Conservation (phyloP, 371 early-diverging fungal genomes). For the Funneliformis caledonium region DNA sequence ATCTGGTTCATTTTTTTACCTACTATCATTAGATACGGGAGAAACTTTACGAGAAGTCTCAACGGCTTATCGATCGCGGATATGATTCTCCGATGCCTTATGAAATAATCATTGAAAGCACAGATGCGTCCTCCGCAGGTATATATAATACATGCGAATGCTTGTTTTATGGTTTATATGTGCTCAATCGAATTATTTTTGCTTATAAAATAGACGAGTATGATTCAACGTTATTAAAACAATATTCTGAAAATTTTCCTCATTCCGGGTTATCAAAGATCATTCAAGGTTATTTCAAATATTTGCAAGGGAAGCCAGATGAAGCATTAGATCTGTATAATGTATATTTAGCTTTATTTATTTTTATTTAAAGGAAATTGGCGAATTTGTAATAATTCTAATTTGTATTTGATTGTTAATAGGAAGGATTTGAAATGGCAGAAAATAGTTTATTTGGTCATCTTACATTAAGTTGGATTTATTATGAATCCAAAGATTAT, state of each 20-base stretch:
- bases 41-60: slow-evolving; percentile 49
- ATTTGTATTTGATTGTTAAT: not conserved
- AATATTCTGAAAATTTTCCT: slow-evolving; percentile 54
- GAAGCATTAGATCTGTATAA: slow-evolving; percentile 53
- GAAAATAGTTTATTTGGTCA: slow-evolving; percentile 58
- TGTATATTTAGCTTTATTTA: not conserved
- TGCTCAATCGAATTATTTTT: not conserved
- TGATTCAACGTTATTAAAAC: slow-evolving; percentile 51
- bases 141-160: slow-evolving; percentile 28
- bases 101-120: slow-evolving; percentile 56
- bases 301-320: slow-evolving; percentile 49
- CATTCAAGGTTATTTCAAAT: slow-evolving; percentile 54
- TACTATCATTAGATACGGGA: slow-evolving; percentile 47
- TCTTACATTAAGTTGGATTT: slow-evolving; percentile 59
- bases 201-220: slow-evolving; percentile 51
- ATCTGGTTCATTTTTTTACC: slow-evolving; percentile 38
- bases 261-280: slow-evolving; percentile 58
- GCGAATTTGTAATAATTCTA: not conserved
- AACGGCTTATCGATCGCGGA: slow-evolving; percentile 45
- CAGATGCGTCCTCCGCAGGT: slow-evolving; percentile 52
- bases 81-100: slow-evolving; percentile 52
- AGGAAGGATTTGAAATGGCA: slow-evolving; percentile 57
- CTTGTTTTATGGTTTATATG: not conserved
- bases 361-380: not conserved
- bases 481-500: slow-evolving; percentile 58